Base-by-base conservation (phyloP, 805 yeast genomes). In the Cyberlindnera euphorbiiphila region DNA sequence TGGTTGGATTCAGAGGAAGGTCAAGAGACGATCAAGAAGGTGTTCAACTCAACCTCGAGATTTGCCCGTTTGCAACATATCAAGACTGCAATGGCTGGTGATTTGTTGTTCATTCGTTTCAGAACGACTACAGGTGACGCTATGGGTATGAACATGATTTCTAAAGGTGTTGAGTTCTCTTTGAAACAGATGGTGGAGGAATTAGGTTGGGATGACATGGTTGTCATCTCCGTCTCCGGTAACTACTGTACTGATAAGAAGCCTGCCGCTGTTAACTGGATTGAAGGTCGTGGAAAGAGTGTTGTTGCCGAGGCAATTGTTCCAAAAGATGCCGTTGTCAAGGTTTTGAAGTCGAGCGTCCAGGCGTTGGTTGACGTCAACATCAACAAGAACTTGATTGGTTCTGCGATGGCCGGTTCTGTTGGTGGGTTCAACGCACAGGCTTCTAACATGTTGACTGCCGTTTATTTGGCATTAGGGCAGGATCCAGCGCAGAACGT, bases 401-500 rank as follows among this genome's bases (percentile, higher is more conserved):
- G 99, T 36, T 85, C 96, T 25, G 98, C 98, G 6, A 85, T 93
- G 93, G 98, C 99, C 18, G 99, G 99, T 26, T 78, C 95, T 14
- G 75, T 93, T 50, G 99, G 99, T 59, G 99, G 99, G 2, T 89
- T 85, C 67, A 93, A 93, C 59, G 98, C 98, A 0, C 99, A 93
- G 53, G 98, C 98, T 37, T 94, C 98, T 32, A 93, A 93, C 61
- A 66, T 93, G 50, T 91, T 93, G 24, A 94, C 98, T 24, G 98
- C 98, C 9, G 81, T 93, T 18, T 93, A 66, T 61, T 67, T 93
- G 47, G 99, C 99, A 5, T 77, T 95, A 42, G 99, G 99, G 41
- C 99, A 93, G 69, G 99, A 93, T 65, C 98, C 99, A n/a, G 98
- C 98, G 2, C 98, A 93, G 68, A 93, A 93, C 57, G 97, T 93